Conservation (phyloP, 2,329 filamentous ascomycete genomes). For the Pseudopyricularia javanii region DNA sequence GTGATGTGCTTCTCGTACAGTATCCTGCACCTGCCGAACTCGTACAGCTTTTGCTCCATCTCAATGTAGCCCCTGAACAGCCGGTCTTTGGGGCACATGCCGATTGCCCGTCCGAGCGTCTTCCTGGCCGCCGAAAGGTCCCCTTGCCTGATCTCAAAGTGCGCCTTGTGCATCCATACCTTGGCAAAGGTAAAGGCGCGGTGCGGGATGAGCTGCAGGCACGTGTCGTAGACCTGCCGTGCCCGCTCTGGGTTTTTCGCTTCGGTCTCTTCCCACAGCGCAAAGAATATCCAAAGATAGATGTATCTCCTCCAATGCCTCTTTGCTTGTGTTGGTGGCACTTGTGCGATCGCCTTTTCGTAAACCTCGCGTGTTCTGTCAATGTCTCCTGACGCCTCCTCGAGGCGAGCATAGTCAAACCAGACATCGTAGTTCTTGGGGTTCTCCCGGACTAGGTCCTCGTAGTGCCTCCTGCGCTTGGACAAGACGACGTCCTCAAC, state of each 20-base stretch:
- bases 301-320: slow-evolving; percentile 95
- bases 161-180: slow-evolving; percentile 84
- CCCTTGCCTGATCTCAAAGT: slow-evolving; percentile 84
- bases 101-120: slow-evolving; percentile 78
- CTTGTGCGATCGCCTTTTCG: slow-evolving; percentile 87
- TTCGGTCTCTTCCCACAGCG: slow-evolving; percentile 85
- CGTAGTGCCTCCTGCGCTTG: slow-evolving; percentile 85
- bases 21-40: slow-evolving; percentile 82
- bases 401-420: slow-evolving; percentile 88
- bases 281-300: slow-evolving; percentile 96
- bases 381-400: slow-evolving; percentile 72
- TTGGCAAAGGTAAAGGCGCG: slow-evolving; percentile 97
- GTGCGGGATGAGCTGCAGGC: slow-evolving; percentile 78
- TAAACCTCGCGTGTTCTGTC: slow-evolving; percentile 87
- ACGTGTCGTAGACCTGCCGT: slow-evolving; percentile 82
- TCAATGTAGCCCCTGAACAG: slow-evolving; percentile 90
- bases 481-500: slow-evolving; percentile 94
- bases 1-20: slow-evolving; percentile 91
- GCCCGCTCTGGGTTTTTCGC: slow-evolving; percentile 68
- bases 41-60: slow-evolving; percentile 83
- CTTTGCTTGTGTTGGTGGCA: slow-evolving; percentile 92
- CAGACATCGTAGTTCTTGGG: slow-evolving; percentile 94
- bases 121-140: slow-evolving; percentile 73
- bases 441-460: slow-evolving; percentile 87
- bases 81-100: slow-evolving; percentile 92